Evolutionary conservation across 495 filamentous ascomycete species (phyloP), one percentile per base, ranked within the genome.

Genomic region (Penicillium alfredii): DNA sequence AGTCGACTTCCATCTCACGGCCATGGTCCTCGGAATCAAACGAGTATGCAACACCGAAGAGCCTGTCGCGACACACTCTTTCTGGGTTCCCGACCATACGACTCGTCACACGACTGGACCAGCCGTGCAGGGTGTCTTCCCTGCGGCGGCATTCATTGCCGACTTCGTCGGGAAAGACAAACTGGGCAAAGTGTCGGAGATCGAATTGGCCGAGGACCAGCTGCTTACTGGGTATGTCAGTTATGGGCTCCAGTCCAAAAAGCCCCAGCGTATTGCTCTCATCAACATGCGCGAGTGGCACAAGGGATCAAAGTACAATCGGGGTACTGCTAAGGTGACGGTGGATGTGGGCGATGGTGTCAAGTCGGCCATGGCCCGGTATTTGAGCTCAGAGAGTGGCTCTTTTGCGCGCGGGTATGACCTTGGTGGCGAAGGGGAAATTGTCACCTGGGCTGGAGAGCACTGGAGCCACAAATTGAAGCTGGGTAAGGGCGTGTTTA

Each of bases 381-480:
- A 40, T 1, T 31, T 55, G 33, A 31, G 35, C n/a, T 30, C 47
- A 6, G 51, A 45, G 4, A 40, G 42, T 22, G 51, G 51, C 27
- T 38, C 54, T 7, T 22, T 29, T 11, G 54, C 44, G 11, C 9
- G 40, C 13, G 53, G 53, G 2, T 54, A 44, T 40, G 53, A 57
- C 15, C 25, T 34, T 11, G 46, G 39, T 34, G 44, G 50, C 4
- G 24, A 23, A 1, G 19, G 31, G 12, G 15, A 57, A 17, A 54
- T 48, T 45, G 44, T 54, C 6, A 55, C 50, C 8, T 55, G 54
- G 54, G 47, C 51, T 13, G 47, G 54, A 8, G 44, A 52, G 35
- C 40, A 51, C 14, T 58, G 54, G 51, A 40, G 28, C 16, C 46
- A 44, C 27, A n/a, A n/a, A n/a, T n/a, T n/a, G n/a, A n/a, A n/a